Evolutionary conservation across 2,329 filamentous ascomycete genomes (phyloP).

Genomic region (Aaosphaeria arxii): DNA sequence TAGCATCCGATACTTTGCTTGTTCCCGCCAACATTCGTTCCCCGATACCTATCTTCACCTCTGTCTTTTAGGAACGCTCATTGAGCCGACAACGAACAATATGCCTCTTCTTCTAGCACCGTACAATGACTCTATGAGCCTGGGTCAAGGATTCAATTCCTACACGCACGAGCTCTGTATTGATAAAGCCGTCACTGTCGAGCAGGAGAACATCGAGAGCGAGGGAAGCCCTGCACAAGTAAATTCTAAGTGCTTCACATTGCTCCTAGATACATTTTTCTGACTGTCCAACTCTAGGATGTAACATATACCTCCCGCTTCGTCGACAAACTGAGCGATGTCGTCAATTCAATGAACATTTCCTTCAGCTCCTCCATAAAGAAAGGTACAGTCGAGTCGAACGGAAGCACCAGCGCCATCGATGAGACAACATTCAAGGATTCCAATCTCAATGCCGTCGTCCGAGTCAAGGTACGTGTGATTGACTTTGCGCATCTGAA

Average conservation of each 20-base stretch:
- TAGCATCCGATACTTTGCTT: too few species aligned
- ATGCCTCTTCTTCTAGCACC: slow-evolving; percentile 2
- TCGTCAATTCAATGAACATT: slow-evolving; percentile 10
- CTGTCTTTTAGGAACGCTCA: too few species aligned
- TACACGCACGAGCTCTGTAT: slow-evolving; percentile 7
- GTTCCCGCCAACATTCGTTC: too few species aligned
- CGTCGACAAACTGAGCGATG: slow-evolving; percentile 16
- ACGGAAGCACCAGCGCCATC: slow-evolving; percentile 5
- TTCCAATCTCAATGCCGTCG: slow-evolving; percentile 23
- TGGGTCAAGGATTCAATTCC: slow-evolving; percentile 6
- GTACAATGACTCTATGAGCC: slow-evolving; percentile 2
- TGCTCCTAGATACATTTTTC: too few species aligned
- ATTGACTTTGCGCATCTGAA: too few species aligned
- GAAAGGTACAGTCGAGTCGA: slow-evolving; percentile 4
- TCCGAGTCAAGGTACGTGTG: slow-evolving; percentile 15
- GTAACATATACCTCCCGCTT: slow-evolving; percentile 15
- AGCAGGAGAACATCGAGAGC: background rate
- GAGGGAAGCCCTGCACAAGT: too few species aligned
- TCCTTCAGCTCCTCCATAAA: slow-evolving; percentile 8
- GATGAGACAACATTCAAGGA: slow-evolving; percentile 17
- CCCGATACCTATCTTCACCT: too few species aligned
- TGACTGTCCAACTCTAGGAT: slow-evolving; percentile 1
- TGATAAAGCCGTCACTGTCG: slow-evolving; percentile 5
- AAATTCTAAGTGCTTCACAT: too few species aligned
- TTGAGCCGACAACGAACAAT: too few species aligned